Base-by-base conservation (phyloP, 23 red algal species). In the Chondrus crispus region DNA sequence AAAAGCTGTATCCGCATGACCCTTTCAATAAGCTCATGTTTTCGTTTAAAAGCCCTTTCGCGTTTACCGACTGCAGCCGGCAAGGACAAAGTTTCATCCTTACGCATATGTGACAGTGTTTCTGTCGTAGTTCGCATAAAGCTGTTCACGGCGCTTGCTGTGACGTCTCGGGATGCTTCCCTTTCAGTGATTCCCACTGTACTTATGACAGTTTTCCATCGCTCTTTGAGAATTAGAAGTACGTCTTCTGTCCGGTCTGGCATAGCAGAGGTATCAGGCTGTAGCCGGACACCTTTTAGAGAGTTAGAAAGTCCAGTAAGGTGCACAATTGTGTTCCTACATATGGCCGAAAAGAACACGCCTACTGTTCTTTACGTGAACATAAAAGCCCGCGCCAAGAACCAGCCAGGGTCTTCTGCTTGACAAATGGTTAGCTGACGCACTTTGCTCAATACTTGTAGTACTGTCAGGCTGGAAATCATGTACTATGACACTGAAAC, bases 361-460 rank as follows among this genome's bases (percentile, higher is more conserved):
- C 72, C 62, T 4, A 63, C 72, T 10, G 82, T 86, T 28, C 62
- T 38, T 71, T 40, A 86, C 26, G 62, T 73, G 38, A 73, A 70
- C 28, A 71, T 40, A 42, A 86, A 86, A 51, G 82, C 82, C 28
- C 44, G 18, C n/a, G 19, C 44, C 7, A 86, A 37, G 30, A 86
- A 86, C 55, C 82, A 86, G 28, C 36, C 36, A 10, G 82, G 82
- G 54, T 86, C 82, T 32, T 73, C 55, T 3, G 82, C 62, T 37
- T 86, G 62, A 45, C 69, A 38, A 26, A 86, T 13, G 37, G 82
- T 49, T 3, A 73, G 22, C 50, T 86, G 37, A 68, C n/a, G n/a
- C n/a, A n/a, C n/a, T n/a, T n/a, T n/a, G n/a, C n/a, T n/a, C n/a
- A n/a, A n/a, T n/a, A n/a, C n/a, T n/a, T n/a, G n/a, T n/a, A n/a